phyloP scores from a whole-genome alignment of 345 rosid species.

The Iberis pinnata region DNA sequence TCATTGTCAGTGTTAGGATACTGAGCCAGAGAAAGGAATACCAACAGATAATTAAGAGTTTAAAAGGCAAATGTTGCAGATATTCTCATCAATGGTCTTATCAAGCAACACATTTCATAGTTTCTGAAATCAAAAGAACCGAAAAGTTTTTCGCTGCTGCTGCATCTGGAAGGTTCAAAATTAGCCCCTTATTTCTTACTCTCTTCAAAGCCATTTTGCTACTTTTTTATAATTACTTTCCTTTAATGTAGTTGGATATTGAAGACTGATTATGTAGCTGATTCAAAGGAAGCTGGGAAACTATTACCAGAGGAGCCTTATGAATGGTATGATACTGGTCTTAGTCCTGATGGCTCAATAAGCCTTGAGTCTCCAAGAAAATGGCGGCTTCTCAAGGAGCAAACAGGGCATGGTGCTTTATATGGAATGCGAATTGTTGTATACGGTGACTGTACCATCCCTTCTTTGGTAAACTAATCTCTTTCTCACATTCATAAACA shows the following conservation, averaged over 20 bases:
- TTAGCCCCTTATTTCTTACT: slow-evolving; percentile 3
- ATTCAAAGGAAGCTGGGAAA: slow-evolving; percentile 63
- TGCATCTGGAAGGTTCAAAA: slow-evolving; percentile 46
- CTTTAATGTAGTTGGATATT: slow-evolving; percentile 81
- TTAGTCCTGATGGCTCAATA: slow-evolving; percentile 73
- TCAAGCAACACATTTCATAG: slow-evolving; percentile 87
- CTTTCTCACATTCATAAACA: background rate
- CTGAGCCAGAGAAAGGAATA: slow-evolving; percentile 65
- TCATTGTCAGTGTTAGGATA: slow-evolving; percentile 67
- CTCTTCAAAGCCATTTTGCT: no score
- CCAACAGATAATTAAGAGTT: slow-evolving; percentile 51
- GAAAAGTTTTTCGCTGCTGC: slow-evolving; percentile 69
- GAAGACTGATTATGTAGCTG: slow-evolving; percentile 64
- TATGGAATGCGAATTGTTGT: slow-evolving; percentile 63
- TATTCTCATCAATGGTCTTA: slow-evolving; percentile 97
- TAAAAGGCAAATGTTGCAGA: slow-evolving; percentile 72
- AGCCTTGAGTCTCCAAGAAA: slow-evolving; percentile 80
- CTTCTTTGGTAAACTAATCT: slow-evolving; percentile 63
- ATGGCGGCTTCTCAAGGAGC: slow-evolving; percentile 74
- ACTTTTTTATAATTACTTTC: no score
- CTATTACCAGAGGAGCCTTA: slow-evolving; percentile 73
- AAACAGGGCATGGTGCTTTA: slow-evolving; percentile 92
- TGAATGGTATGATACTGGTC: slow-evolving; percentile 73
- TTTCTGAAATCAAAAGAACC: slow-evolving; percentile 72
- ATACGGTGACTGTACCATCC: slow-evolving; percentile 85